Conservation (phyloP, 306 rosid species). For the Aeschynomene evenia region DNA sequence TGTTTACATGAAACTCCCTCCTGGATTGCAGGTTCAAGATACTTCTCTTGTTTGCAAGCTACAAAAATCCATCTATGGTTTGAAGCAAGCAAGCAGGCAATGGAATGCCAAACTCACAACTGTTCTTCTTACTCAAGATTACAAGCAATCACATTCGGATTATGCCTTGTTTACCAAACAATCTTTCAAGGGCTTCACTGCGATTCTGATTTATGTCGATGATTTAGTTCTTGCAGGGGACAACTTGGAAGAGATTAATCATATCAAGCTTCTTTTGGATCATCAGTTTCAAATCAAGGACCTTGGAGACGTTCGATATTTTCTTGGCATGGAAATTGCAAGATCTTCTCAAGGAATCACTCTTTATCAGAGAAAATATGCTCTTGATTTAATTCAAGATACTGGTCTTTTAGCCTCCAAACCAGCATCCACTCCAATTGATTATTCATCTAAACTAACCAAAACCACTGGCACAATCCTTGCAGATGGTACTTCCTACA, state of each 20-base stretch:
- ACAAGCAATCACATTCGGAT: background rate
- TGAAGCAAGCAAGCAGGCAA: no score
- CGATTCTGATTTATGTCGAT: background rate
- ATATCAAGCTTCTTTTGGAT: background rate
- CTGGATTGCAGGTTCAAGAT: background rate
- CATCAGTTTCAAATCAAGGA: background rate
- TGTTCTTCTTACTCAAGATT: background rate
- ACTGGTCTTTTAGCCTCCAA: background rate
- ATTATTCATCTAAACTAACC: background rate
- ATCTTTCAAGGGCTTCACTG: background rate
- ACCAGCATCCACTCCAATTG: background rate
- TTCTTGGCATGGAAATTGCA: background rate
- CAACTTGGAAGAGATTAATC: no score
- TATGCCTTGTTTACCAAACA: background rate
- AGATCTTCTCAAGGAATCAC: background rate
- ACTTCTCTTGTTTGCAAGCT: background rate
- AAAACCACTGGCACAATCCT: background rate
- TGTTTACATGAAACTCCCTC: background rate
- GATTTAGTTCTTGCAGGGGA: no score
- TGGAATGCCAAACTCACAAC: no score
- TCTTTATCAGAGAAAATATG: background rate
- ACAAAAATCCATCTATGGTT: background rate
- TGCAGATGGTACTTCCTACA: background rate
- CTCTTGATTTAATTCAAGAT: background rate
- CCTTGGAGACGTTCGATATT: background rate